Base-by-base conservation (phyloP, 1,139 yeast species). In the Suhomyces bokatorum region DNA sequence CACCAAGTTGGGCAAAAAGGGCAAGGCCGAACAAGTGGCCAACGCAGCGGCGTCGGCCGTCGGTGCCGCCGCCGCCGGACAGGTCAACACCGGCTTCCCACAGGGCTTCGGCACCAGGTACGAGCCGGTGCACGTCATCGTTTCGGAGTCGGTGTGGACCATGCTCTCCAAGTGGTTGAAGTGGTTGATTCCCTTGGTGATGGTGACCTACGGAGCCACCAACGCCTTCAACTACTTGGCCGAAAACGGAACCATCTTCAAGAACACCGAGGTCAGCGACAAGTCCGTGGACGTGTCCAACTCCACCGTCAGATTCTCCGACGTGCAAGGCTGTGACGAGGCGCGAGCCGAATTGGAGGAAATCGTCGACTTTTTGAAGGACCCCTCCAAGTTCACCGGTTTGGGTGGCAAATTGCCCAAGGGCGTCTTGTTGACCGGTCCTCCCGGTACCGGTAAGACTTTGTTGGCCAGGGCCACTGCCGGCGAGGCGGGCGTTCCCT, bases 371-470 rank as follows among this genome's bases (percentile, higher is more conserved):
- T 95, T 95, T 60, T 78, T 95, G 62, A 90, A 89, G 63, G 98
- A 95, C 62, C 99, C 99, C 13, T 81, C 96, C 16, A 88, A 88
- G 64, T 95, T 90, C 68, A 95, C 98, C 37, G 95, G 96, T 1
- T 77, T 95, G 43, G 99, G 99, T 52, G 99, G 99, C 43, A 90
- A 90, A 65, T 75, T 95, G 56, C 99, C 99, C 46, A 93, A 91
- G 65, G 99, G 99, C 73, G 96, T 95, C 5, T 71, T 95, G 47
- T 75, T 95, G 52, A 93, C 99, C 7, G 99, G 99, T 37, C 99
- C 99, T 32, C 99, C 99, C 32, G 99, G 99, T 69, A 95, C 99
- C 6, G 99, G 99, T 80, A 95, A 95, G 66, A 95, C 99, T 1
- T 73, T 95, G 52, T 78, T 95, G 51, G 99, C 99, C 1, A 81